Evolutionary conservation across 2,329 filamentous ascomycete genomes (phyloP).

Genomic region (Penicillium sp.): DNA sequence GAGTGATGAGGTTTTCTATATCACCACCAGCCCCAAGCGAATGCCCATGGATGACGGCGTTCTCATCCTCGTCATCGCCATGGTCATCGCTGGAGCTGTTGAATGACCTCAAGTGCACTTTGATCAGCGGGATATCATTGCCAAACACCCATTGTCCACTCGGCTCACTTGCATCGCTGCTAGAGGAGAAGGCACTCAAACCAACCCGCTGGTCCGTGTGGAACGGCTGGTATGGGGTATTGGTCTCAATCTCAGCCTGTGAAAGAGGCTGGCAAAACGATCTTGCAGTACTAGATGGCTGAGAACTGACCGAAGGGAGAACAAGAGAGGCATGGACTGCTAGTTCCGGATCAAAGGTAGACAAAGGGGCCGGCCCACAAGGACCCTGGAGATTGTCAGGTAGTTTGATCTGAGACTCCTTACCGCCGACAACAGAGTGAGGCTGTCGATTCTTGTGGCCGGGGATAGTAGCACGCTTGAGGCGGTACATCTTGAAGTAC

Average conservation of each 20-base stretch:
- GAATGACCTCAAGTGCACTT: constrained; percentile 48
- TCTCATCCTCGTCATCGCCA: constrained; percentile 34
- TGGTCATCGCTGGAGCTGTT: constrained; percentile 42
- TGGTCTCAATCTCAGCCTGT: constrained; percentile 91
- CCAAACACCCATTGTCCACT: constrained; percentile 56
- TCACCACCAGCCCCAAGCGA: constrained; percentile 37
- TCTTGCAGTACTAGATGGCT: constrained; percentile 44
- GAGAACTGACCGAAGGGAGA: constrained; percentile 39
- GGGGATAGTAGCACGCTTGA: constrained; percentile 45
- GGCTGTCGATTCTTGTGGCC: constrained; percentile 56
- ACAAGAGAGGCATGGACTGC: constrained; percentile 43
- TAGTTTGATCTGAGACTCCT: constrained; percentile 67
- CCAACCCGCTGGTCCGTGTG: constrained; percentile 84
- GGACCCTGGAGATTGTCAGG: constrained; percentile 61
- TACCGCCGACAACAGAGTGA: constrained; percentile 54
- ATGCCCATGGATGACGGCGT: constrained; percentile 28
- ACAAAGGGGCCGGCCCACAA: constrained; percentile 57
- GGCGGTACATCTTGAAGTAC: constrained; percentile 46
- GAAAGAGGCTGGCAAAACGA: constrained; percentile 57
- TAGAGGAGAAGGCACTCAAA: constrained; percentile 64
- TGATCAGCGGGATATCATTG: constrained; percentile 49
- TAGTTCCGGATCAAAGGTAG: constrained; percentile 53
- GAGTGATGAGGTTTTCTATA: constrained; percentile 53
- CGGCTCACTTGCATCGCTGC: constrained; percentile 41
- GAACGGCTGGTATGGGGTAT: constrained; percentile 92